Conservation (phyloP, 2,329 filamentous ascomycete species). For the Cercospora sojina region DNA sequence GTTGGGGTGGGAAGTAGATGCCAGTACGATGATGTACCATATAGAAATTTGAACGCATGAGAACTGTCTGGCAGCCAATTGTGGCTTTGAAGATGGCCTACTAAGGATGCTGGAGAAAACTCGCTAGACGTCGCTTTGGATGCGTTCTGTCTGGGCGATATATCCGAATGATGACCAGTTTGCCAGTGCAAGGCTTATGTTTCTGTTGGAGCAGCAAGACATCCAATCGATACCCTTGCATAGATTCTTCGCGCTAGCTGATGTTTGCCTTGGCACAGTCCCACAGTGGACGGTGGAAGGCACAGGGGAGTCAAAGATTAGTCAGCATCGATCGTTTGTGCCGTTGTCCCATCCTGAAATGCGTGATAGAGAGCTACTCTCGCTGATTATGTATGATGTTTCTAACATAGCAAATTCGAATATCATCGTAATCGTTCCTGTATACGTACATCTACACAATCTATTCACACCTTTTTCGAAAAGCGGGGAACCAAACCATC, state of each 20-base stretch:
- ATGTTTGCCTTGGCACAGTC: neutral
- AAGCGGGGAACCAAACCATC: neutral
- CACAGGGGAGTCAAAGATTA: neutral
- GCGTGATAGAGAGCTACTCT: too few species aligned
- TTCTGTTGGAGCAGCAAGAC: too few species aligned
- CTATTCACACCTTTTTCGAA: neutral
- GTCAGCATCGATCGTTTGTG: neutral
- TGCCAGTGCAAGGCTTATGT: too few species aligned
- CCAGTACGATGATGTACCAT: neutral
- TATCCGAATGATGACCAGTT: too few species aligned
- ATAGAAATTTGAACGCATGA: neutral
- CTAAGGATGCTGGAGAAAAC: neutral
- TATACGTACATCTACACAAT: neutral
- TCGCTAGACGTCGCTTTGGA: neutral
- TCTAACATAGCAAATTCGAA: too few species aligned
- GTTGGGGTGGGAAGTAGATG: constrained; percentile 28
- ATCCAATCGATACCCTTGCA: neutral
- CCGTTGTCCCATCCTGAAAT: too few species aligned
- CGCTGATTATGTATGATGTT: too few species aligned
- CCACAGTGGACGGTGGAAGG: neutral
- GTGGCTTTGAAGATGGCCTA: neutral
- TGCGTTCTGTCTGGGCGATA: too few species aligned
- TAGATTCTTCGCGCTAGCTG: neutral
- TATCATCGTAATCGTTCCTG: neutral
- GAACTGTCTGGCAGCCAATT: neutral